Evolutionary conservation across 371 early-diverging fungal species (phyloP), one percentile per base, ranked within the genome.

Genomic region (Batrachochytrium dendrobatidis): DNA sequence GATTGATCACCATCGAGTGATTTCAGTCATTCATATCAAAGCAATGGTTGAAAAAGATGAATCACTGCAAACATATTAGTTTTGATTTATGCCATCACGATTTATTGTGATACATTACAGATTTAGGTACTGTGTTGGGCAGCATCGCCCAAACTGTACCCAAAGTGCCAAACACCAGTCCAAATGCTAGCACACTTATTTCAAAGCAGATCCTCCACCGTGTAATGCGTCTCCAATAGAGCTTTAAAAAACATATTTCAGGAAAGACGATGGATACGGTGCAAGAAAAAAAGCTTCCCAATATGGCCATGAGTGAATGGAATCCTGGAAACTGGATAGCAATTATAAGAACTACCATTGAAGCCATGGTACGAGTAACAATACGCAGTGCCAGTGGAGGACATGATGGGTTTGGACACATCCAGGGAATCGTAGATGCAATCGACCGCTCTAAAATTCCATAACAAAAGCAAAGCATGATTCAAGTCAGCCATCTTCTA

Each of bases 261-360:
- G 88, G 86, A 51, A 86, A 76, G 1, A 83, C 74, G 5, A 77
- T 82, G 5, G 79, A 77, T 31, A 86, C 73, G 18, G 74, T 62
- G 56, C 83, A 78, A 3, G 81, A 75, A 56, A 85, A 87, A 35
- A 83, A 72, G 12, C 77, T 71, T 15, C 89, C 89, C 28, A 89
- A 67, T 10, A 87, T 55, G 1, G 82, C 81, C 80, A 89, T 85
- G 24, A 87, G 66, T 32, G 71, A 64, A 44, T 86, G 79, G 67
- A 89, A 89, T 18, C 68, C 70, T 10, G 87, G 89, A 30, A 85
- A 66, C 1, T 70, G 22, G 29, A 81, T 72, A 6, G 87, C 73
- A 12, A 81, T 59, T 0, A 66, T 8, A 2, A 83, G 69, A 33
- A 85, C 53, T 24, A 50, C 24, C 10, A 49, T 33, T 6, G 61